Evolutionary conservation across 306 rosid species (phyloP), one percentile per base, ranked within the genome.

Genomic region (Senna siamea): DNA sequence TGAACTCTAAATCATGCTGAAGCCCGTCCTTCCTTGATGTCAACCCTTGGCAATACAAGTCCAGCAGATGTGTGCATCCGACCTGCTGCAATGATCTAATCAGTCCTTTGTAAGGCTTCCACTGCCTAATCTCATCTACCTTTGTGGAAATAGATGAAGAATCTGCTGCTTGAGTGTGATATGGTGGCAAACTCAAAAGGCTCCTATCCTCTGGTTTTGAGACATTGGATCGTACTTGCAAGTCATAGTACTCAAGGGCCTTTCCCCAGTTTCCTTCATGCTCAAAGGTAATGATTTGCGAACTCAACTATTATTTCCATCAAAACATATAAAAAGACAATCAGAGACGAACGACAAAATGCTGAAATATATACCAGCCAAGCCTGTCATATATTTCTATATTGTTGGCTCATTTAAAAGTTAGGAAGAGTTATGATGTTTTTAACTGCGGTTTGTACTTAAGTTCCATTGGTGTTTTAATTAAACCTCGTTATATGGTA

Each of bases 251-350:
- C 85, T 93, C 97, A 43, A 93, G 97, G 78, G 98, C 98, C 92
- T 91, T 91, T 73, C 96, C 91, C 97, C 98, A 93, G 67, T 89
- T 89, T 84, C 97, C 98, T 84, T 93, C 97, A 18, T 91, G 98
- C 93, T 93, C 96, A 34, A 83, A 85, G 46, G 89, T 91, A 74
- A 84, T 89, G 70, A 85, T 87, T 93, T 93, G 98, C 53, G 98
- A 89, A 61, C 80, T 77, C 79, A 91, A 66, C 98, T 93, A 76
- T 72, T 13, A 69, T 68, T 82, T 38, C 75, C 74, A 84, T 52
- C 88, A 85, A 48, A 78, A 81, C 23, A 40, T 67, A 69, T 17
- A 80, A 57, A 80, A n/a, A 55, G 43, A 48, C 15, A 85, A 62
- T 55, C 47, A 76, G 67, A 62, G 10, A 37, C 30, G 44, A 47